phyloP scores from a whole-genome alignment of 768 basidiomycete genomes.

The Gymnopilus dilepis region DNA sequence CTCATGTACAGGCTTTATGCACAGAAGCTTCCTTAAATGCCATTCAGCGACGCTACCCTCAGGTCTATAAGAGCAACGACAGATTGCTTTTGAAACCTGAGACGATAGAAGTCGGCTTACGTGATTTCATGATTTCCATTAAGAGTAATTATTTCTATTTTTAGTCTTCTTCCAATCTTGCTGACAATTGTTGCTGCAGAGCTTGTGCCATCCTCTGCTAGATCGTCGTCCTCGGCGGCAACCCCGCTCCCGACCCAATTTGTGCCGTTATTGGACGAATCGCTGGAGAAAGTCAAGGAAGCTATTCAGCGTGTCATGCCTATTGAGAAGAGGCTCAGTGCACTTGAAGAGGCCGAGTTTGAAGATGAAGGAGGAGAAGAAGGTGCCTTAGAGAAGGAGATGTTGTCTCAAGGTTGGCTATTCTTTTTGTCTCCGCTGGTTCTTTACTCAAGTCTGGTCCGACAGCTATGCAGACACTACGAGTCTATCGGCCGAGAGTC shows the following conservation, averaged over 20 bases:
- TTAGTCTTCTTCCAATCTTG: not conserved
- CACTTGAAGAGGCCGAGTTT: slow-evolving; percentile 94
- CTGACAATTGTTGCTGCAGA: slow-evolving; percentile 52
- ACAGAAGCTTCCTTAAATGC: slow-evolving; percentile 98
- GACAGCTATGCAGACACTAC: slow-evolving; percentile 89
- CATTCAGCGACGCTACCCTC: slow-evolving; percentile 94
- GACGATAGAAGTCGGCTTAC: slow-evolving; percentile 79
- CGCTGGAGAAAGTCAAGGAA: slow-evolving; percentile 73
- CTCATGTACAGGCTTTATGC: slow-evolving; percentile 89
- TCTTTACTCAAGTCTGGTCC: slow-evolving; percentile 20
- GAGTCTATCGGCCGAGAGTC: slow-evolving; percentile 89
- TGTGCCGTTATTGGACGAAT: slow-evolving; percentile 70
- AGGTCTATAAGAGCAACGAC: slow-evolving; percentile 93
- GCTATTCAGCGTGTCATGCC: slow-evolving; percentile 82
- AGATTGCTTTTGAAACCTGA: slow-evolving; percentile 85
- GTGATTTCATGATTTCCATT: slow-evolving; percentile 97
- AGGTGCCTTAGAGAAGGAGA: slow-evolving; percentile 88
- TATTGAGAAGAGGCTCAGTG: slow-evolving; percentile 76
- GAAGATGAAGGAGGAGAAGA: slow-evolving; percentile 78
- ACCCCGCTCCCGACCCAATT: slow-evolving; percentile 86
- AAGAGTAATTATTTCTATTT: slow-evolving; percentile 70
- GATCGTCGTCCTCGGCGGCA: slow-evolving; percentile 87
- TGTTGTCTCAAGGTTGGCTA: slow-evolving; percentile 81
- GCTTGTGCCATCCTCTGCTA: slow-evolving; percentile 91
- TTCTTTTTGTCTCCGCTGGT: not conserved